These are phyloP conservation scores for Fusarium sp. DNA, from an alignment of 2,329 filamentous ascomycete genomes.

Conservation along the genomic window DNA sequence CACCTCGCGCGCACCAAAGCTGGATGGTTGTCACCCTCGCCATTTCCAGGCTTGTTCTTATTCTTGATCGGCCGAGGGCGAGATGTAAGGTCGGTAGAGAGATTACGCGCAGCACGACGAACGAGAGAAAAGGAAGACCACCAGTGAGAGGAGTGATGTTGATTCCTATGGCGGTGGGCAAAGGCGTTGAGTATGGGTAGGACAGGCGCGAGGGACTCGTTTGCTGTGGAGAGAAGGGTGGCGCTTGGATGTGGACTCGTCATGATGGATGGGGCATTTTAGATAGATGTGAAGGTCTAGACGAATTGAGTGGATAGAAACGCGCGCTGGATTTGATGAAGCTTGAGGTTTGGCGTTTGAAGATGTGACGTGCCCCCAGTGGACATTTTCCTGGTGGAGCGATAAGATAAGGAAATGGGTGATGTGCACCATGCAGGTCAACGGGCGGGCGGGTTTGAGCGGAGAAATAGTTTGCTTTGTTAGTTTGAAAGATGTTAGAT, in stretches of 20 bases:
- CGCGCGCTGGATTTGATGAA: not conserved
- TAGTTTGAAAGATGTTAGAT: not conserved
- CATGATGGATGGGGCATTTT: constrained; percentile 17
- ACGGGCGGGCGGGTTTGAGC: not conserved
- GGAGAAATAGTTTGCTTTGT: not conserved
- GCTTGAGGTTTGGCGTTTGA: constrained; percentile 7
- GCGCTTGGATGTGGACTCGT: constrained; percentile 11
- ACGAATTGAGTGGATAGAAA: not conserved
- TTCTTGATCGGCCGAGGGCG: constrained; percentile 11
- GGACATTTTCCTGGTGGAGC: constrained; percentile 15
- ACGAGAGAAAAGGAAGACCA: constrained; percentile 80
- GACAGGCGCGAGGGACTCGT: constrained; percentile 53
- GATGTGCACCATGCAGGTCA: not conserved
- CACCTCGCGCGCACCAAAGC: constrained; percentile 44
- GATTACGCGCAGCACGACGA: constrained; percentile 71
- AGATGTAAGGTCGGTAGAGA: constrained; percentile 54
- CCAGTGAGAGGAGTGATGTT: constrained; percentile 86
- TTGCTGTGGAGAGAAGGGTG: constrained; percentile 27
- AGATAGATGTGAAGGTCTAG: not conserved
- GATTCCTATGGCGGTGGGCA: constrained; percentile 89
- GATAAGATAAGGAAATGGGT: constrained; percentile 29
- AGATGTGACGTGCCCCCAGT: constrained; percentile 13
- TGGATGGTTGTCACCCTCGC: constrained; percentile 20
- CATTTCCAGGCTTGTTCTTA: constrained; percentile 20
- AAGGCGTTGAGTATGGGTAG: constrained; percentile 76